Conservation (phyloP, 805 yeast genomes). For the Yarrowia bubula region DNA sequence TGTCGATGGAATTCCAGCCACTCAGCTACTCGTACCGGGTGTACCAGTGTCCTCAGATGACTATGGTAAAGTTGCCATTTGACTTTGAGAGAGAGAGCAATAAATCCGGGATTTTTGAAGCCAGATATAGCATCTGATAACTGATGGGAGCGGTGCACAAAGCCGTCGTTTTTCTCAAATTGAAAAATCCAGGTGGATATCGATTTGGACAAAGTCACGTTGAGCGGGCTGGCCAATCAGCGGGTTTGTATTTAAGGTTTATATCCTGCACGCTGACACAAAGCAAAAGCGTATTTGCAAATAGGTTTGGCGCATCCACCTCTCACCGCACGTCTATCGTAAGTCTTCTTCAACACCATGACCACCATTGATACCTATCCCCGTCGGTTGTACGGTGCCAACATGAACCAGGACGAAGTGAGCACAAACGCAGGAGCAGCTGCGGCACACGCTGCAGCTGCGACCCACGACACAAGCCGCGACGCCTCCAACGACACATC, state of each 20-base stretch:
- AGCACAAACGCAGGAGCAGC: too few species aligned
- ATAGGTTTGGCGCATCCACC: not conserved
- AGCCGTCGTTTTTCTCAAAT: too few species aligned
- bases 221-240: not conserved
- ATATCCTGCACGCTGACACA: slow-evolving; percentile 16
- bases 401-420: too few species aligned
- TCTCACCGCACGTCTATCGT: slow-evolving; percentile 21
- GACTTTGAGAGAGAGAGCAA: slow-evolving; percentile 9
- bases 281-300: not conserved
- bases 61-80: not conserved
- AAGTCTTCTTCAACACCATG: slow-evolving; percentile 11
- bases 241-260: not conserved
- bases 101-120: slow-evolving; percentile 8
- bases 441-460: too few species aligned
- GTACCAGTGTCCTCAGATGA: not conserved
- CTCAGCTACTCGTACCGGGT: not conserved
- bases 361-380: slow-evolving; percentile 17
- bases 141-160: too few species aligned
- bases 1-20: too few species aligned
- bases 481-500: not conserved
- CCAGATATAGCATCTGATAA: too few species aligned
- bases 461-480: not conserved
- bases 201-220: not conserved
- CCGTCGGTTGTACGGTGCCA: not conserved
- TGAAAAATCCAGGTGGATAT: too few species aligned